Evolutionary conservation across 805 yeast species (phyloP), one percentile per base, ranked within the genome.

Genomic region (Lachancea kluyveri): DNA sequence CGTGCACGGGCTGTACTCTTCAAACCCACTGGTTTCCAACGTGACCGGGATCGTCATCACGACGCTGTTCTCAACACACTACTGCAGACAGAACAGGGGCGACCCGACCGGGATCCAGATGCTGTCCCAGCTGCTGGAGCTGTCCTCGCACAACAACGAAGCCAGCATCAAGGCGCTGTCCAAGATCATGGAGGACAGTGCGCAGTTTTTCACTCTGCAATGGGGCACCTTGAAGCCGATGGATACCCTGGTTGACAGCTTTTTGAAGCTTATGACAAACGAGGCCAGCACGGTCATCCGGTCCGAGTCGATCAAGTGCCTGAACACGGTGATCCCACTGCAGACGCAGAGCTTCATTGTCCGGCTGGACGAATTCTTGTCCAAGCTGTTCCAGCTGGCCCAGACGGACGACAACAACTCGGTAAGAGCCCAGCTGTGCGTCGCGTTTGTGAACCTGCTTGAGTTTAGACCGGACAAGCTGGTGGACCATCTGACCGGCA

Each of bases 31-130:
- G 43, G 82, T 90, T 17, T 71, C 95, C 39, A 86, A 83, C 51
- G 84, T 90, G 39, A 79, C 96, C 5, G 96, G 96, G 23, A 87
- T 79, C 49, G 95, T 87, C 30, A 77, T 90, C 31, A 83, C 96
- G 2, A 70, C 95, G 0, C 59, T 92, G 18, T 81, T 87, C 44
- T 67, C 81, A 2, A 65, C 74, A 7, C 59, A 59, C 34, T 58
- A 51, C 38, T n/a, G n/a, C n/a, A 48, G 60, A 35, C 54, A 52
- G 24, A 51, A 57, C 33, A 45, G 63, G 26, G 50, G 52, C n/a
- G 62, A 58, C 40, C 49, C 54, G 8, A 68, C 72, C 26, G 94
- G 95, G 1, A 65, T 82, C 25, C 61, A 66, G 16, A 65, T 80
- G 17, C 59, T 90, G n/a, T 77, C 81, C 2, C 77, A 73, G 42